phyloP scores from a whole-genome alignment of 192 early-diverging fungal genomes.

The Coemansia sp. region DNA sequence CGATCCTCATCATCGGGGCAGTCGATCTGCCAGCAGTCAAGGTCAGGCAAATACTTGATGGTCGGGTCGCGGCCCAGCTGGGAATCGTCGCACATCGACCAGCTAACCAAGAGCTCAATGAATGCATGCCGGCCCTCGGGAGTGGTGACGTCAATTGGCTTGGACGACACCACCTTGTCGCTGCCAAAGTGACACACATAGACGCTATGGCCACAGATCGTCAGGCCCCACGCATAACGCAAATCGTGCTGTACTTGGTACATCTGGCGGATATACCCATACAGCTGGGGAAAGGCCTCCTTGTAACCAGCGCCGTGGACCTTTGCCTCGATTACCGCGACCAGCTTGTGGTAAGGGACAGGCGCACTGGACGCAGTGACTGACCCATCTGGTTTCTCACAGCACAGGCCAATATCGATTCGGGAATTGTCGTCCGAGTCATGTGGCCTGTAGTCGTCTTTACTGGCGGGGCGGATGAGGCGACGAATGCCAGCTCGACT shows the following conservation, averaged over 20 bases:
- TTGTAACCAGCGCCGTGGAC: not conserved
- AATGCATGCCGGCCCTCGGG: not conserved
- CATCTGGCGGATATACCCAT: constrained; percentile 1
- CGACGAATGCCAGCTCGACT: not conserved
- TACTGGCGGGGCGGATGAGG: not conserved
- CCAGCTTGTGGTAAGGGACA: not conserved
- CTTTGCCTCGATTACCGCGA: constrained; percentile 2
- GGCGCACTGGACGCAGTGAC: not conserved
- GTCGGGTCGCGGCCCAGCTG: constrained; percentile 16
- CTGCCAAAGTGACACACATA: not conserved
- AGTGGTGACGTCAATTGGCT: not conserved
- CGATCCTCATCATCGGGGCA: not conserved
- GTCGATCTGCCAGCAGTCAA: constrained; percentile 4
- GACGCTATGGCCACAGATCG: not conserved
- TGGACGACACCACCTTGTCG: not conserved
- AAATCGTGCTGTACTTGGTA: constrained; percentile 4
- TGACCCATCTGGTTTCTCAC: not conserved
- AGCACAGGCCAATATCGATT: not conserved
- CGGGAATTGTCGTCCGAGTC: not conserved
- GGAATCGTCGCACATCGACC: constrained; percentile 7
- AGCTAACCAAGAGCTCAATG: constrained; percentile 4
- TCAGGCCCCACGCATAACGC: constrained; percentile 16
- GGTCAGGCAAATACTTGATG: not conserved
- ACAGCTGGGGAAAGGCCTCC: not conserved
- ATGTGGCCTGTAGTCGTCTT: not conserved